Conservation (phyloP, 179 eudicot species). For the Sideroxylon spinosum region DNA sequence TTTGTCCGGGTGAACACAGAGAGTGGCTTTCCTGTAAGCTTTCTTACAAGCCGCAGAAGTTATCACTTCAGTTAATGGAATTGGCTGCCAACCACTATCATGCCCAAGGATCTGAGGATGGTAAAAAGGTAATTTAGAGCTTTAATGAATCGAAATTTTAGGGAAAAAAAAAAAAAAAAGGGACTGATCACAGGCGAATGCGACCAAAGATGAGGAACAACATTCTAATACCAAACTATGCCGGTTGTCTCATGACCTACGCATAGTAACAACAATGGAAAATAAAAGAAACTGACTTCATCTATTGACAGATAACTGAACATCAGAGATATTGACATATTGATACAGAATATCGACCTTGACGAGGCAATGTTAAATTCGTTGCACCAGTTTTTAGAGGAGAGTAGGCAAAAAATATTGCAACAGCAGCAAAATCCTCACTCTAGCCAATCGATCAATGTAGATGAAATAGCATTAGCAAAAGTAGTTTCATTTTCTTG, state of each 20-base stretch:
- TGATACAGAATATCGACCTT: background rate
- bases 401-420: background rate
- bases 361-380: background rate
- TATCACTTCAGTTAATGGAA: constrained; percentile 75
- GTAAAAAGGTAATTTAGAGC: background rate
- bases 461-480: constrained; percentile 1
- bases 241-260: background rate
- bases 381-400: background rate
- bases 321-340: background rate
- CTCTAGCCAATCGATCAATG: constrained; percentile 12
- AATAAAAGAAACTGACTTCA: background rate
- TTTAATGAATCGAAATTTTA: background rate
- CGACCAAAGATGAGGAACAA: background rate
- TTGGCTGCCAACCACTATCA: constrained; percentile 93
- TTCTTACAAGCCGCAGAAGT: constrained; percentile 78
- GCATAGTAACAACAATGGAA: background rate
- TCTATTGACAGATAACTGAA: background rate
- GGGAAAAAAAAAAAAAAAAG: too few relatives aligned
- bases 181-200: background rate
- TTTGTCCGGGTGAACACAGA: constrained; percentile 96
- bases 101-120: constrained; percentile 73
- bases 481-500: background rate
- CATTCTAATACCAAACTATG: background rate
- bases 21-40: constrained; percentile 90
- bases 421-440: constrained; percentile 9